Evolutionary conservation across 345 rosid genomes (phyloP).

Genomic region (Diplotaxis tenuifolia): DNA sequence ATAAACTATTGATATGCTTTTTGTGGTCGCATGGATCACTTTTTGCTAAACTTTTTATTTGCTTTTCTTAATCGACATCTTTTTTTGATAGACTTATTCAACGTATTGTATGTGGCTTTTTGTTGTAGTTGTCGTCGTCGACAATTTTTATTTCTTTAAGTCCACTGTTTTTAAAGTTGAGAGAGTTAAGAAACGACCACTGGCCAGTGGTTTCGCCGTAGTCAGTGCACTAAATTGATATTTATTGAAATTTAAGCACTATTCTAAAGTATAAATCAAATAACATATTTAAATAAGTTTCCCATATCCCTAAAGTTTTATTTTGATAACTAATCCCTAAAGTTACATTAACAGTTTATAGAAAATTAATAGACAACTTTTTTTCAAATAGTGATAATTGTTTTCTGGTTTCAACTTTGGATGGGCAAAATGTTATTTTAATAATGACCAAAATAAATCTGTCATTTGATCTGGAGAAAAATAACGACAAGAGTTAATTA

Average conservation of each 20-base stretch:
- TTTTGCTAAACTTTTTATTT: constrained; percentile 23
- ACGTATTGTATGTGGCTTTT: constrained; percentile 1
- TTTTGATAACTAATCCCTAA: not conserved
- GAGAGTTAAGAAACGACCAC: constrained; percentile 18
- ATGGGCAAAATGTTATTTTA: not conserved
- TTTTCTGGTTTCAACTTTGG: not conserved
- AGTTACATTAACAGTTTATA: not conserved
- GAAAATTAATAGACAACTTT: not conserved
- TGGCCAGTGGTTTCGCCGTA: constrained; percentile 24
- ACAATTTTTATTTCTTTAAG: constrained; percentile 3
- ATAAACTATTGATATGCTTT: constrained; percentile 26
- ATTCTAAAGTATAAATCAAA: not conserved
- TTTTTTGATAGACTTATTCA: not conserved
- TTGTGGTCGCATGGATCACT: constrained; percentile 35
- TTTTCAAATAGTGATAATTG: not conserved
- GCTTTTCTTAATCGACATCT: constrained; percentile 11
- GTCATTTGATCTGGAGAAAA: not conserved
- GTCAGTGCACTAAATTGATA: constrained; percentile 20
- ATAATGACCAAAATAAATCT: not conserved
- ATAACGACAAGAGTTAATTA: not conserved
- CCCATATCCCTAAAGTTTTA: not conserved
- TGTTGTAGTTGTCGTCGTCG: not conserved
- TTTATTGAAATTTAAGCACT: not conserved
- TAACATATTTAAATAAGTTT: not conserved
- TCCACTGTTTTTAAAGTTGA: not conserved